Conservation (phyloP, 2,329 filamentous ascomycete species). For the Pseudocercospora eumusae region DNA sequence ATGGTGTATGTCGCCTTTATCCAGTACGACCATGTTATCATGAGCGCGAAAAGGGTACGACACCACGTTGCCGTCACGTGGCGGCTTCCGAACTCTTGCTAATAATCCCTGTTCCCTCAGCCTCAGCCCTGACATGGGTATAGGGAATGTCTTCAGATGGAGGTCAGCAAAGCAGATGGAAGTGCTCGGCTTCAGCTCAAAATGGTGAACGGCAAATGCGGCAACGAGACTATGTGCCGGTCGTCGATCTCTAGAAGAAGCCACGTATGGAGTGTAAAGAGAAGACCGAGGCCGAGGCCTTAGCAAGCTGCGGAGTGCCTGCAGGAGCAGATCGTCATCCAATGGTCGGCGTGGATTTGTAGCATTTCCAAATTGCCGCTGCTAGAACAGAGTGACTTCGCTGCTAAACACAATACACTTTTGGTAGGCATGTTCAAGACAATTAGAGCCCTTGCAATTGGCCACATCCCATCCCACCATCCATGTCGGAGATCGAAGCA, state of each 20-base stretch:
- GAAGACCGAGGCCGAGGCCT: slow-evolving; percentile 10
- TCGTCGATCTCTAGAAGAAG: background rate
- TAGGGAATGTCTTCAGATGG: background rate
- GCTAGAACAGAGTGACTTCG: background rate
- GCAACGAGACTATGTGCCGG: background rate
- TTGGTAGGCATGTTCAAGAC: background rate
- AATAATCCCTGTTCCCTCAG: background rate
- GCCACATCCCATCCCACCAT: background rate
- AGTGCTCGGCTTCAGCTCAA: background rate
- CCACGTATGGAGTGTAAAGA: background rate
- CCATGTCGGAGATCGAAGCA: background rate
- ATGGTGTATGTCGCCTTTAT: too few relatives aligned
- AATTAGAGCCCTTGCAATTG: slow-evolving; percentile 9
- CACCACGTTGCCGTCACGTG: slow-evolving; percentile 4
- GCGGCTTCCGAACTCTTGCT: background rate
- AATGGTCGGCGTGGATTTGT: slow-evolving; percentile 6
- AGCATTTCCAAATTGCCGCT: slow-evolving; percentile 6
- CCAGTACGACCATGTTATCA: too few relatives aligned
- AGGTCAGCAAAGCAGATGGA: too few relatives aligned
- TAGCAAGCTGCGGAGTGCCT: background rate
- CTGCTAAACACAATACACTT: slow-evolving; percentile 3
- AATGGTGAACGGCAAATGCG: background rate
- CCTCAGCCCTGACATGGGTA: slow-evolving; percentile 7
- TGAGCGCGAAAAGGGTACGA: too few relatives aligned
- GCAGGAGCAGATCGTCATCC: background rate